Evolutionary conservation across 1,139 yeast genomes (phyloP).

Genomic region (Geotrichum histeridarum): DNA sequence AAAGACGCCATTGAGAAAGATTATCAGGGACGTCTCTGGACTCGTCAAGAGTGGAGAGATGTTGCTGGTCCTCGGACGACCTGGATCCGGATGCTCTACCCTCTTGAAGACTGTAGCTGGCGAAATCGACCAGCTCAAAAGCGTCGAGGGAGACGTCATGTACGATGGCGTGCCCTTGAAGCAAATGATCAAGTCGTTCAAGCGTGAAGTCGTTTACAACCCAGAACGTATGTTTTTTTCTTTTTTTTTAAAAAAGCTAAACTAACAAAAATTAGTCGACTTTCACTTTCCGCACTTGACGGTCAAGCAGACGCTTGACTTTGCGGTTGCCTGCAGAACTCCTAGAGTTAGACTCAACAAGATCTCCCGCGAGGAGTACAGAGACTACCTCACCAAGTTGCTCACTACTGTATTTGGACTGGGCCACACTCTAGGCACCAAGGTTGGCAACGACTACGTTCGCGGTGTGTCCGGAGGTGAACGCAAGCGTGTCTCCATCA

Average conservation of each 20-base stretch:
- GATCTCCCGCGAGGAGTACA: constrained; percentile 45
- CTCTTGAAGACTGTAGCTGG: constrained; percentile 52
- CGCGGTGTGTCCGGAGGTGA: constrained; percentile 62
- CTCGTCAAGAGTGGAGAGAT: constrained; percentile 46
- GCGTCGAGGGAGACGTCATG: constrained; percentile 40
- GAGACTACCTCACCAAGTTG: constrained; percentile 44
- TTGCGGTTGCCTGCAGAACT: constrained; percentile 54
- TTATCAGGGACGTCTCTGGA: constrained; percentile 19
- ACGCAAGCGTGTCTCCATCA: constrained; percentile 54
- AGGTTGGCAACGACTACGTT: constrained; percentile 54
- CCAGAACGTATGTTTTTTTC: constrained; percentile 47
- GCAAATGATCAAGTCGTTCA: constrained; percentile 46
- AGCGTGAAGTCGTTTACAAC: constrained; percentile 50
- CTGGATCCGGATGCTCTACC: constrained; percentile 63
- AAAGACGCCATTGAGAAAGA: constrained; percentile 12
- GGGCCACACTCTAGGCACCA: constrained; percentile 48
- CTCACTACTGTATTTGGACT: constrained; percentile 53
- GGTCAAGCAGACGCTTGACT: constrained; percentile 54
- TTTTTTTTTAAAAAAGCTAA: background rate
- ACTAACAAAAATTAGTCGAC: constrained; percentile 35
- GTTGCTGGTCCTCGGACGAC: constrained; percentile 55
- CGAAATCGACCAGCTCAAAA: constrained; percentile 41
- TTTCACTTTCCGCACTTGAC: constrained; percentile 57
- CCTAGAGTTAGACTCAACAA: constrained; percentile 49
- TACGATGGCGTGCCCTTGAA: constrained; percentile 48